These are phyloP conservation scores for Myxozyma monticola DNA, from an alignment of 805 yeast species.

Conservation along the genomic window DNA sequence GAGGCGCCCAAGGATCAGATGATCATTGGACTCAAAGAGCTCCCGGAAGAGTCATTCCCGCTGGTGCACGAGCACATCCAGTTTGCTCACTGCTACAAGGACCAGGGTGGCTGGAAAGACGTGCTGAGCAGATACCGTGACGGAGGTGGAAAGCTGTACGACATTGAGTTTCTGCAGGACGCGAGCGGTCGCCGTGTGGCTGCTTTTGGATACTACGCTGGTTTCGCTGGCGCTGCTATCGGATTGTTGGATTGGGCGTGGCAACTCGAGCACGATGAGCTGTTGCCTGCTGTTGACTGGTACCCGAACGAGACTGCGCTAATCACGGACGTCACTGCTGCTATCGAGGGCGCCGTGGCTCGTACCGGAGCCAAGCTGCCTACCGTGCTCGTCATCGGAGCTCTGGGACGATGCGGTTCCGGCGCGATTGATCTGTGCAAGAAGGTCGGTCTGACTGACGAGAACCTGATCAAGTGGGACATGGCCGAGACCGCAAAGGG, in stretches of 20 bases:
- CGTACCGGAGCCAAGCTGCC: constrained; percentile 59
- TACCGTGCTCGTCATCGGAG: constrained; percentile 84
- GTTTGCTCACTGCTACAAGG: constrained; percentile 97
- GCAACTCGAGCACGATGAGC: constrained; percentile 72
- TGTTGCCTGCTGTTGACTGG: constrained; percentile 78
- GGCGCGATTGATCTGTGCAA: constrained; percentile 88
- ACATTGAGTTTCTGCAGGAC: constrained; percentile 90
- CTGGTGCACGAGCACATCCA: constrained; percentile 94
- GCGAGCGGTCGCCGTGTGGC: constrained; percentile 98
- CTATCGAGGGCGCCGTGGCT: constrained; percentile 35
- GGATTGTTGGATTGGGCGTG: constrained; percentile 94
- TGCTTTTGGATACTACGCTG: constrained; percentile 99
- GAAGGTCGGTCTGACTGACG: constrained; percentile 85
- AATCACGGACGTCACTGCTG: constrained; percentile 62
- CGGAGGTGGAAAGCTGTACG: constrained; percentile 89
- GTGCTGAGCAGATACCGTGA: constrained; percentile 85
- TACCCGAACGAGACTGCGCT: constrained; percentile 77
- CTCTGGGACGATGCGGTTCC: constrained; percentile 97
- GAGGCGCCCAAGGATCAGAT: constrained; percentile 86
- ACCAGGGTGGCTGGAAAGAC: constrained; percentile 96
- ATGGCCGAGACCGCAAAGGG: constrained; percentile 95
- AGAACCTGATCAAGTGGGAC: constrained; percentile 88
- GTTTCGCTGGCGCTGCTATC: constrained; percentile 99
- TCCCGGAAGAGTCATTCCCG: constrained; percentile 91
- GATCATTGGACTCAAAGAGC: constrained; percentile 90